Evolutionary conservation across 441 rosid genomes (phyloP), one percentile per base, ranked within the genome.

Genomic region (Gossypium trilobum): DNA sequence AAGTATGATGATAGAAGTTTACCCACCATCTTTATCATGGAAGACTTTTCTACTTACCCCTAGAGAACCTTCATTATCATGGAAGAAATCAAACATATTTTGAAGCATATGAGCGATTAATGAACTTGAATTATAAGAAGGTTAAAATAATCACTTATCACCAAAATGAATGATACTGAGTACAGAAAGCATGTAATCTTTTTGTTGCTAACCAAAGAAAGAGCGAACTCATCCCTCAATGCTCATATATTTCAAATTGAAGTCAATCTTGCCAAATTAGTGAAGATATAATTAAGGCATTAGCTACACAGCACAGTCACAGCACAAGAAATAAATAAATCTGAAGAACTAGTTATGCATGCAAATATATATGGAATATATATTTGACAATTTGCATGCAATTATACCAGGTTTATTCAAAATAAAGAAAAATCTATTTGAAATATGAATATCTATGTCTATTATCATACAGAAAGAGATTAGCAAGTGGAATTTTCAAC

Each of bases 401-500:
- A 25, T n/a, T 56, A 11, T 31, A 29, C 13, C 29, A 31, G 61
- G 25, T 27, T 75, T 68, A 69, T 52, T 39, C 55, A 33, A 66
- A 73, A 9, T 62, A 63, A 73, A 59, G 23, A 27, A 51, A 71
- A 75, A 6, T 8, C 1, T 22, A 22, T 46, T 19, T n/a, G 9
- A 19, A 2, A 72, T 27, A 65, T 62, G 23, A 31, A 63, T 11
- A 69, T 19, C 16, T 42, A 57, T 42, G 54, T 42, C 60, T 51
- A 51, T 51, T 16, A 68, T 51, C 72, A 16, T 68, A 68, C 17
- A 68, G 69, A 6, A 68, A 27, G 60, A 33, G 73, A 80, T 22
- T 36, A 44, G 31, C 16, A 55, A 64, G 33, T 31, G 42, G 20
- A 60, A 60, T 29, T 60, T 31, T 5, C 64, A 68, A 70, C 73